Base-by-base conservation (phyloP, 1,139 yeast genomes). In the Protomyces arabidopsidicola region DNA sequence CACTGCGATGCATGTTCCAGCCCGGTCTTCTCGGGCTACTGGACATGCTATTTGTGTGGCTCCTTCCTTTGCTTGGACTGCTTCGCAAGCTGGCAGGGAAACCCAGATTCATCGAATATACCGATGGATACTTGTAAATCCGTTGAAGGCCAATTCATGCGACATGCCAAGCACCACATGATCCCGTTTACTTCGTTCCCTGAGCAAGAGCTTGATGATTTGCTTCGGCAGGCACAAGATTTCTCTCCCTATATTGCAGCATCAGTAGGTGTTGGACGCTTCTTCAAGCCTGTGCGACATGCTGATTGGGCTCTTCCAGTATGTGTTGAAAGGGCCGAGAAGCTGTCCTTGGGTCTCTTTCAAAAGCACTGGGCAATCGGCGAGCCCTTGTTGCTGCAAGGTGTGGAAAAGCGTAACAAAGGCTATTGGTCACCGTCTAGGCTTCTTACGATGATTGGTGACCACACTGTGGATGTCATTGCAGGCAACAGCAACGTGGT, bases 1-100 rank as follows among this genome's bases (percentile, higher is more conserved):
- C 51, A 64, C 14, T 67, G 69, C 58, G 69, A 67, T 45, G 62
- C 65, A 10, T 67, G 69, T 60, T 63, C 66, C 12, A 60, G 66
- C 8, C 56, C 63, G 12, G 27, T 67, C 45, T 67, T 67, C 53
- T 58, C 67, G 2, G 68, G 68, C 2, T 53, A 66, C 14, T 62
- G 42, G 53, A 62, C 65, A 62, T 67, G 69, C 52, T 67, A 64
- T 55, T 59, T 42, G 58, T 67, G 69, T 45, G 69, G 67, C 14
- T 57, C 63, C 35, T 68, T 67, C 27, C 54, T 67, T 62, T 67
- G 69, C 36, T 24, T 66, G 22, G 67, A 65, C 12, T 67, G 69
- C 58, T 59, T 35, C 42, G 56, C 55, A 18, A 66, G 64, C 36
- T 67, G 69, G 69, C 50, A 45, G 27, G 62, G 31, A 12, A 27